These are phyloP conservation scores for Prunus armeniaca DNA, from an alignment of 306 rosid species.

Conservation along the genomic window DNA sequence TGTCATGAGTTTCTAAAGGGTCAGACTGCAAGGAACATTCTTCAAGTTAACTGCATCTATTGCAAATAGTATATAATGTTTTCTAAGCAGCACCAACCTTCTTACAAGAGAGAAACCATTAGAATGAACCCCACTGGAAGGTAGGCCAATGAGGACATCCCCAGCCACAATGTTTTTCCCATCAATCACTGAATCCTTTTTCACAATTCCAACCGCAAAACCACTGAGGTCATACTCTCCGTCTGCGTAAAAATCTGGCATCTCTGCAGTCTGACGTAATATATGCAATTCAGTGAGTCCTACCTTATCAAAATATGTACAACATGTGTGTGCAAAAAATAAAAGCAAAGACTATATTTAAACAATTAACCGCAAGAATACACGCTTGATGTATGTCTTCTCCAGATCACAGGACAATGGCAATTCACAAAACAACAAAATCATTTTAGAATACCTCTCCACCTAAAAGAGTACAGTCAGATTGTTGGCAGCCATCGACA, in stretches of 20 bases:
- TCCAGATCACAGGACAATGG: background rate
- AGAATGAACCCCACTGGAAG: conserved; percentile 92
- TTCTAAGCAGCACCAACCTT: conserved; percentile 42
- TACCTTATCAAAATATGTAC: background rate
- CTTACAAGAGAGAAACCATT: conserved; percentile 93
- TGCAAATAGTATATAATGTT: background rate
- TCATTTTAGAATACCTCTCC: conserved; percentile 72
- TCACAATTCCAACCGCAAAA: conserved; percentile 83
- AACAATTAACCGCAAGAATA: background rate
- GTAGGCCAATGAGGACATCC: conserved; percentile 75
- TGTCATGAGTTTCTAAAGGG: background rate
- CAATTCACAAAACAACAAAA: background rate
- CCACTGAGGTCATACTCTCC: conserved; percentile 97
- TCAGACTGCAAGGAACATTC: background rate
- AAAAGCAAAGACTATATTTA: background rate
- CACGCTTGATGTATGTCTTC: background rate
- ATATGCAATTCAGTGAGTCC: conserved; percentile 13
- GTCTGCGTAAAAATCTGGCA: conserved; percentile 87
- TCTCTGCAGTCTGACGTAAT: conserved; percentile 80
- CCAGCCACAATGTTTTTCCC: conserved; percentile 75
- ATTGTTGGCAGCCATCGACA: conserved; percentile 84
- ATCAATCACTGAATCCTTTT: conserved; percentile 67
- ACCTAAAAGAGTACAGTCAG: conserved; percentile 81
- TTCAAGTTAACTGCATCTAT: background rate
- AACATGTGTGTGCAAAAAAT: background rate